Evolutionary conservation across 2,329 filamentous ascomycete genomes (phyloP).

Genomic region (Venturia asperata): DNA sequence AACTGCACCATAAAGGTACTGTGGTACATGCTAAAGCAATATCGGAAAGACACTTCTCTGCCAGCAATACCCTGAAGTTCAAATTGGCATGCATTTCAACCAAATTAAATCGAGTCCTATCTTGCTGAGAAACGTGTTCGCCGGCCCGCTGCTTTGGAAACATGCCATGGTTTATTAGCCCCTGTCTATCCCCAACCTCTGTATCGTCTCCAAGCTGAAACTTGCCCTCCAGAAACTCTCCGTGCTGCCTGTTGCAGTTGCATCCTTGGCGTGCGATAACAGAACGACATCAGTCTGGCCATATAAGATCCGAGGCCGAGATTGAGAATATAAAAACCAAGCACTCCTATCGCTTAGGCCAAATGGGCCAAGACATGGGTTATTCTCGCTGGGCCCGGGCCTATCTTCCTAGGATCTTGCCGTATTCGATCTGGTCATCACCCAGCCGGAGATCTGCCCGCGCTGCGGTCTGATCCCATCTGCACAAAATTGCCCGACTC

Average conservation of each 20-base stretch:
- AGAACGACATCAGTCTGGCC: neutral
- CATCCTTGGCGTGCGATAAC: neutral
- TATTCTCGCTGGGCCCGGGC: neutral
- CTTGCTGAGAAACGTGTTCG: neutral
- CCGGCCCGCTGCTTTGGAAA: neutral
- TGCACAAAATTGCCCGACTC: constrained; percentile 1
- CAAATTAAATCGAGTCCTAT: neutral
- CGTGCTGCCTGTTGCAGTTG: neutral
- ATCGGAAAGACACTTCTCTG: neutral
- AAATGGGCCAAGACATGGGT: neutral
- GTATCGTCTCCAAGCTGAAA: constrained; percentile 1
- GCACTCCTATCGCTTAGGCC: neutral
- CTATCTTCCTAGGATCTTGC: neutral
- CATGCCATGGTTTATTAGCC: neutral
- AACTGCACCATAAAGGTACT: too few relatives aligned
- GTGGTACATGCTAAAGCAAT: too few relatives aligned
- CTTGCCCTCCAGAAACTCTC: neutral
- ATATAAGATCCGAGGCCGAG: neutral
- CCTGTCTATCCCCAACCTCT: neutral
- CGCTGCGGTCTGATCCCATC: neutral
- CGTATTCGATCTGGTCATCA: neutral
- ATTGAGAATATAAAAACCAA: neutral
- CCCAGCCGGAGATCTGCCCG: constrained; percentile 1
- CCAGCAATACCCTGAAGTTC: neutral
- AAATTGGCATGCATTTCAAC: neutral